These are phyloP conservation scores for Biancaea sappan DNA, from an alignment of 306 rosid genomes.

Conservation along the genomic window DNA sequence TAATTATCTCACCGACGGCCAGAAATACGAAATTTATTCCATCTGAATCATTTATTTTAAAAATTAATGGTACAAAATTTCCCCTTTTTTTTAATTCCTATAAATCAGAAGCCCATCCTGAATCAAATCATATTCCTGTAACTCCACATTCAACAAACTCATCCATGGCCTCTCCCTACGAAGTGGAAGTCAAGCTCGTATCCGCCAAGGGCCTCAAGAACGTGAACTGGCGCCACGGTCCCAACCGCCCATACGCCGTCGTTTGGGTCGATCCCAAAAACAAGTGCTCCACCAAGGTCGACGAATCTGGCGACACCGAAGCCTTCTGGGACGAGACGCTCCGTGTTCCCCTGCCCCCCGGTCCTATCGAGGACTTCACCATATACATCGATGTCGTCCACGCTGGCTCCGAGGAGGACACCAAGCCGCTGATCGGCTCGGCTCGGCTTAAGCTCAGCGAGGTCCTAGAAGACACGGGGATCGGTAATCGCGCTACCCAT, in stretches of 20 bases:
- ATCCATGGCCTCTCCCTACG: constrained; percentile 38
- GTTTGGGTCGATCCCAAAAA: constrained; percentile 72
- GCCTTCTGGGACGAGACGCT: constrained; percentile 77
- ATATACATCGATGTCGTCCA: constrained; percentile 75
- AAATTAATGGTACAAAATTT: no score
- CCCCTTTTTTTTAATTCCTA: no score
- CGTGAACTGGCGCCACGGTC: constrained; percentile 88
- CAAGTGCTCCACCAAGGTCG: constrained; percentile 56
- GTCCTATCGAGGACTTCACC: constrained; percentile 57
- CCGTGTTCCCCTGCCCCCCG: constrained; percentile 45
- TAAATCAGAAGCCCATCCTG: not conserved
- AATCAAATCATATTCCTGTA: not conserved
- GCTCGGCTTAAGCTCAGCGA: constrained; percentile 61
- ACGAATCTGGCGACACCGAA: constrained; percentile 59
- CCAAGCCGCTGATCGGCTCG: constrained; percentile 81
- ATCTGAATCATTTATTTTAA: not conserved
- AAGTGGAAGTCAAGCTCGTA: constrained; percentile 55
- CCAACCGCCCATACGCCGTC: constrained; percentile 71
- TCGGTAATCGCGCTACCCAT: constrained; percentile 42
- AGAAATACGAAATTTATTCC: not conserved
- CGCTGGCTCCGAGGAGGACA: constrained; percentile 61
- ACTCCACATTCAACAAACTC: not conserved
- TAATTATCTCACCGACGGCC: not conserved
- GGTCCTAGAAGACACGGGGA: constrained; percentile 54
- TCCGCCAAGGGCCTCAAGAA: constrained; percentile 73